Conservation (phyloP, 164 flowering plant species). For the Aristolochia fimbriata region DNA sequence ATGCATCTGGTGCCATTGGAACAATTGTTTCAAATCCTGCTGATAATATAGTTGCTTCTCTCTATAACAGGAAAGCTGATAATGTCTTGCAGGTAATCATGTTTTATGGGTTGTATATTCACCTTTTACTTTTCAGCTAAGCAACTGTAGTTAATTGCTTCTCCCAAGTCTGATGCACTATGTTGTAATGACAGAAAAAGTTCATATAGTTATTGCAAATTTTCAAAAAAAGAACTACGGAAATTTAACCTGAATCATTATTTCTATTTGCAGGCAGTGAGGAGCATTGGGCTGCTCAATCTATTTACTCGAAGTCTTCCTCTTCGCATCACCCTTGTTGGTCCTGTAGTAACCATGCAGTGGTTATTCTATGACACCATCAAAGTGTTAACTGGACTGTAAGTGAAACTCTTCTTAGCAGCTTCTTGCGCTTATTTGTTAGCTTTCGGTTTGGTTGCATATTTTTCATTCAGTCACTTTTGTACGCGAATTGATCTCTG, state of each 20-base stretch:
- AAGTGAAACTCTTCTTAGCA: slow-evolving; percentile 21
- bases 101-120: neutral
- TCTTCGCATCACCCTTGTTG: slow-evolving; percentile 54
- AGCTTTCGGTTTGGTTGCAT: too few species aligned
- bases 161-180: too few species aligned
- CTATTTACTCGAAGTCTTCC: slow-evolving; percentile 92
- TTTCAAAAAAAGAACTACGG: too few species aligned
- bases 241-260: neutral
- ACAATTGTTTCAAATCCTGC: slow-evolving; percentile 78
- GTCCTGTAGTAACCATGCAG: slow-evolving; percentile 77
- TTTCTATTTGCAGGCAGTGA: slow-evolving; percentile 49
- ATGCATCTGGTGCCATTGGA: slow-evolving; percentile 75
- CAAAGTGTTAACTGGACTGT: slow-evolving; percentile 72
- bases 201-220: too few species aligned
- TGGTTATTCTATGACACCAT: slow-evolving; percentile 85
- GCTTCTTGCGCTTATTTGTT: too few species aligned
- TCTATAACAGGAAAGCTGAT: slow-evolving; percentile 59
- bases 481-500: too few species aligned
- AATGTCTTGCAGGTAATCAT: slow-evolving; percentile 41
- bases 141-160: neutral
- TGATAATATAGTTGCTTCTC: slow-evolving; percentile 67
- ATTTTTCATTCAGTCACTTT: too few species aligned
- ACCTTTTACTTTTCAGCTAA: neutral
- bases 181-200: too few species aligned
- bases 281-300: slow-evolving; percentile 55